Percentiles rank a stretch among this genome's conserved stretches.
Evolutionary conservation across 2,329 filamentous ascomycete species (phyloP).

Genomic region (Penicillium sp.): DNA sequence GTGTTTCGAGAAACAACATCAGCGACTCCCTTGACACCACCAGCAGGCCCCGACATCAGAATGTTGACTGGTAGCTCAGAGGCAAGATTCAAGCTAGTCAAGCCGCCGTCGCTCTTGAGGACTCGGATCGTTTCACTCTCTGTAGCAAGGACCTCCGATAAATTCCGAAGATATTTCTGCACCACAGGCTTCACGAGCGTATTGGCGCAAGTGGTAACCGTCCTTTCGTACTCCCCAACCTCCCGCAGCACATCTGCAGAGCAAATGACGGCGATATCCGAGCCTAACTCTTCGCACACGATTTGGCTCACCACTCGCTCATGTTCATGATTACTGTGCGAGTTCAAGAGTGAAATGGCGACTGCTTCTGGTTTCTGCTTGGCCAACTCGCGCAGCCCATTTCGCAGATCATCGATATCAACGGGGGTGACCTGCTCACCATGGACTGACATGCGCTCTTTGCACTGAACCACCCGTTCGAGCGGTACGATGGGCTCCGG

Average conservation of each 20-base stretch:
- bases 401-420: slow-evolving; percentile 38
- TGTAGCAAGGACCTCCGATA: slow-evolving; percentile 36
- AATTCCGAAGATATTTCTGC: slow-evolving; percentile 43
- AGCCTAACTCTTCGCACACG: slow-evolving; percentile 42
- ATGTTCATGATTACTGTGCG: slow-evolving; percentile 43
- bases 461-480: slow-evolving; percentile 45
- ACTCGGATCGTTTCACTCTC: slow-evolving; percentile 47
- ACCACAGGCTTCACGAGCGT: slow-evolving; percentile 48
- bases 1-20: slow-evolving; percentile 45
- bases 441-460: slow-evolving; percentile 43
- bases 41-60: slow-evolving; percentile 49
- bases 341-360: slow-evolving; percentile 46
- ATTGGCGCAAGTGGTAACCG: slow-evolving; percentile 47
- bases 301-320: slow-evolving; percentile 39
- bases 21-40: slow-evolving; percentile 47
- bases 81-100: slow-evolving; percentile 45
- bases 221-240: slow-evolving; percentile 48
- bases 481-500: slow-evolving; percentile 48
- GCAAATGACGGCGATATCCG: slow-evolving; percentile 42
- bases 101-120: slow-evolving; percentile 47
- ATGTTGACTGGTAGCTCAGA: slow-evolving; percentile 47
- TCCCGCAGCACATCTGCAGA: slow-evolving; percentile 46
- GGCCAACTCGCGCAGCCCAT: slow-evolving; percentile 37
- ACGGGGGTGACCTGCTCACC: slow-evolving; percentile 41
- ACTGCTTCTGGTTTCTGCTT: slow-evolving; percentile 44